These are phyloP conservation scores for Orbilia javanica DNA, from an alignment of 2,329 filamentous ascomycete genomes.

Conservation along the genomic window DNA sequence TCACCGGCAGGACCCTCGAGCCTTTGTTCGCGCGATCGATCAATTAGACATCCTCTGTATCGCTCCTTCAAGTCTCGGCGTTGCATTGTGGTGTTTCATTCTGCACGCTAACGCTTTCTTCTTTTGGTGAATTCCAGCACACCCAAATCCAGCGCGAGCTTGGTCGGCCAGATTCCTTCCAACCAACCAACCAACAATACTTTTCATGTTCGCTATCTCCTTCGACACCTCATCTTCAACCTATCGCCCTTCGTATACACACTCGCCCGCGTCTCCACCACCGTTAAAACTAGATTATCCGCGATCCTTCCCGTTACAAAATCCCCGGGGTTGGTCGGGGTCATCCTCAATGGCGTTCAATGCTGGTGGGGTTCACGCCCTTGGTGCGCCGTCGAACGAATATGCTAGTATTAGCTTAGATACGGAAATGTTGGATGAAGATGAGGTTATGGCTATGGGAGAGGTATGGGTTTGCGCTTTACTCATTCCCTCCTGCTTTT, in stretches of 20 bases:
- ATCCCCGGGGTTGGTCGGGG: neutral
- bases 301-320: neutral
- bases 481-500: neutral
- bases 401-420: constrained; percentile 55
- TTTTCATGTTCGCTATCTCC: constrained; percentile 51
- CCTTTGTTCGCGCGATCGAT: neutral
- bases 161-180: neutral
- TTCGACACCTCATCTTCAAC: constrained; percentile 57
- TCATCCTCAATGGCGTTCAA: constrained; percentile 38
- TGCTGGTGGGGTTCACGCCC: constrained; percentile 41
- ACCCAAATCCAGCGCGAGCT: constrained; percentile 10
- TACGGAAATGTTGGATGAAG: constrained; percentile 57
- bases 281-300: neutral
- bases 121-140: constrained; percentile 21
- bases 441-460: constrained; percentile 57
- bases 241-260: constrained; percentile 36
- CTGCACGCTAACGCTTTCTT: constrained; percentile 28
- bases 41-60: neutral
- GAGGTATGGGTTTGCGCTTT: constrained; percentile 27
- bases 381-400: constrained; percentile 51
- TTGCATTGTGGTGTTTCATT: constrained; percentile 20
- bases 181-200: constrained; percentile 1
- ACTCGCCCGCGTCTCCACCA: constrained; percentile 4
- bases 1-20: neutral
- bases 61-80: constrained; percentile 5